A percentile compares a stretch with the other conserved stretches of the same genome.
These are phyloP conservation scores for Paraconiothyrium brasiliense DNA, from an alignment of 2,329 filamentous ascomycete species.

Conservation along the genomic window DNA sequence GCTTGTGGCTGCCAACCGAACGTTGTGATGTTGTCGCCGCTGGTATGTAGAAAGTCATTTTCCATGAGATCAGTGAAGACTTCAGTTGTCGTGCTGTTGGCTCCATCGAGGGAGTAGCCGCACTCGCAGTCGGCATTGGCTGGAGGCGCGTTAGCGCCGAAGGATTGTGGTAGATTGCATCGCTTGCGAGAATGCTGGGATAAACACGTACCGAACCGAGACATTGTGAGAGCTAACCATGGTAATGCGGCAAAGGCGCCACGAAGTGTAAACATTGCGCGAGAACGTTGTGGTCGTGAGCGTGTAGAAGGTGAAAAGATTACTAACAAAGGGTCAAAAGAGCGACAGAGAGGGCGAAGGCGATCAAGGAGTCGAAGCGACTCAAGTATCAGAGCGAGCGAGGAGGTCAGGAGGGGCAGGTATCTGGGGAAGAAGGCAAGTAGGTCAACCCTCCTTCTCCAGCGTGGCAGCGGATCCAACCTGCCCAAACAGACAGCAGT, in stretches of 20 bases:
- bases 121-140: conserved; percentile 71
- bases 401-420: conserved; percentile 19
- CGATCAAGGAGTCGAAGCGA: neutral
- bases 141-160: conserved; percentile 24
- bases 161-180: neutral
- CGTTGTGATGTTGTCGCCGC: conserved; percentile 56
- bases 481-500: conserved; percentile 6
- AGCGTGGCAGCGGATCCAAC: conserved; percentile 5
- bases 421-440: conserved; percentile 13
- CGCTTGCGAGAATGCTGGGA: conserved; percentile 3
- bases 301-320: conserved; percentile 27
- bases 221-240: conserved; percentile 40
- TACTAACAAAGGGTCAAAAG: conserved; percentile 8
- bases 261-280: conserved; percentile 28
- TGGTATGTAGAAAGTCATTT: conserved; percentile 73
- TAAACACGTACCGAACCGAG: conserved; percentile 41
- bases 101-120: conserved; percentile 69
- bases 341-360: conserved; percentile 11
- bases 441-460: neutral
- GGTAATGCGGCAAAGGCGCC: conserved; percentile 35
- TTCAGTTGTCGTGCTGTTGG: conserved; percentile 50
- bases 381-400: conserved; percentile 20
- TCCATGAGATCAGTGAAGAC: conserved; percentile 76
- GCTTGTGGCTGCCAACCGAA: conserved; percentile 71
- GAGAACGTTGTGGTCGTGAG: conserved; percentile 24